Evolutionary conservation across 768 basidiomycete species (phyloP), one percentile per base, ranked within the genome.

Genomic region (Leucocoprinus sp.): DNA sequence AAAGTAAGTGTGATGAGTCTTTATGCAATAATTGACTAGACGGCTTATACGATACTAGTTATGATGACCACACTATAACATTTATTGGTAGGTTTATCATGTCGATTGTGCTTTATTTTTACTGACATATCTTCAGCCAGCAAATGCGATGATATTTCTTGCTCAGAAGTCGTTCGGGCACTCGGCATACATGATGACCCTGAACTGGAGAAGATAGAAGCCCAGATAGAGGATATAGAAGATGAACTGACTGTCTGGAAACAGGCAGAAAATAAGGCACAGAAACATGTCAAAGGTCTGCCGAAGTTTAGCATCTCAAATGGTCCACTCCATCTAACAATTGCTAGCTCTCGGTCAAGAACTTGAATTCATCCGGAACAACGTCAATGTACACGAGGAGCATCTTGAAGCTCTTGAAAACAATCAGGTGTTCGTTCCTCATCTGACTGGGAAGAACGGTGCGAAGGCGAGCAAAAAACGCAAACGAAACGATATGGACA

Each of bases 91-190:
- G 8, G 65, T 50, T 8, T 15, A 11, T 29, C 1, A 15, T 35
- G 19, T 26, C 31, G 24, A 17, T 14, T 17, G 21, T 12, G 8
- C 33, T n/a, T 7, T 26, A 1, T 8, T 38, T 19, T 27, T 43
- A 43, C 43, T 39, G 19, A 36, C 22, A 23, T 31, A 21, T 8
- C 31, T 44, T 8, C 48, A 76, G 78, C 78, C 5, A 76, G 72
- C 52, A 80, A 82, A 57, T 76, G 75, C 45, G 80, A 82, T 44
- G 80, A 82, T 50, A 70, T 82, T 11, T 77, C 76, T 9, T 78
- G 75, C 43, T 71, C 72, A 0, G 78, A 81, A 51, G 70, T 78
- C 31, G 72, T 80, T 38, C 58, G 58, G 7, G 70, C 73, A 0
- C 64, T 82, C 36, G 52, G 61, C 18, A 67, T 80, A 4, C 69